Percentiles rank a stretch among this genome's conserved stretches.
These are phyloP conservation scores for Solanum appendiculatum DNA, from an alignment of 257 asterid genomes.

Conservation along the genomic window DNA sequence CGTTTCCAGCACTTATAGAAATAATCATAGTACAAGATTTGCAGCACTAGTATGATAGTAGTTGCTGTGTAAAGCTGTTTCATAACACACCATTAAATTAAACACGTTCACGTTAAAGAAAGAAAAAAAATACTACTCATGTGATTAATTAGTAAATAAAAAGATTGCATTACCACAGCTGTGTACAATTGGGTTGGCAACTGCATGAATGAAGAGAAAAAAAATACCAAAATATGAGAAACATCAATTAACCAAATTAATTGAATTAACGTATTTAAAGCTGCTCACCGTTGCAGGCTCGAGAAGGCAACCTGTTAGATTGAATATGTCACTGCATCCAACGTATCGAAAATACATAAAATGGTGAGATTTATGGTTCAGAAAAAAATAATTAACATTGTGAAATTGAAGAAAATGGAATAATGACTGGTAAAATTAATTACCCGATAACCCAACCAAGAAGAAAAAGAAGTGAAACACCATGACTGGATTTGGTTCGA, in stretches of 20 bases:
- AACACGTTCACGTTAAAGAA: background rate
- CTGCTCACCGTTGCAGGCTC: constrained; percentile 76
- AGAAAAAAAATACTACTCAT: background rate
- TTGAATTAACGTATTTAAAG: background rate
- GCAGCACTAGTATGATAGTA: constrained; percentile 63
- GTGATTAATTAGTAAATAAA: background rate
- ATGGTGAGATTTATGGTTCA: background rate
- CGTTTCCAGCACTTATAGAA: constrained; percentile 24
- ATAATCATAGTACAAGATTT: constrained; percentile 68
- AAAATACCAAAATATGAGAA: background rate
- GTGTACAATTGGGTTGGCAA: constrained; percentile 89
- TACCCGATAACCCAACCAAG: constrained; percentile 80
- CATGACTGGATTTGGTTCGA: constrained; percentile 71
- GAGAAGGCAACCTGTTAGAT: constrained; percentile 76
- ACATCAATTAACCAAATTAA: background rate
- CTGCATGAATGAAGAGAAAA: constrained; percentile 38
- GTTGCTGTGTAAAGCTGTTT: constrained; percentile 68
- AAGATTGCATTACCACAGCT: constrained; percentile 50
- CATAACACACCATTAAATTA: background rate
- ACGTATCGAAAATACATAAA: background rate
- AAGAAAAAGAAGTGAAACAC: constrained; percentile 68
- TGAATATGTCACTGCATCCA: constrained; percentile 65
- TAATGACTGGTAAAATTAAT: background rate
- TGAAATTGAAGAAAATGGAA: background rate
- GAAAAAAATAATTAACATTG: background rate